Percentiles rank a stretch among this genome's conserved stretches.
phyloP scores from a whole-genome alignment of 2,329 filamentous ascomycete species.

The Aspergillus pseudoglaucus region DNA sequence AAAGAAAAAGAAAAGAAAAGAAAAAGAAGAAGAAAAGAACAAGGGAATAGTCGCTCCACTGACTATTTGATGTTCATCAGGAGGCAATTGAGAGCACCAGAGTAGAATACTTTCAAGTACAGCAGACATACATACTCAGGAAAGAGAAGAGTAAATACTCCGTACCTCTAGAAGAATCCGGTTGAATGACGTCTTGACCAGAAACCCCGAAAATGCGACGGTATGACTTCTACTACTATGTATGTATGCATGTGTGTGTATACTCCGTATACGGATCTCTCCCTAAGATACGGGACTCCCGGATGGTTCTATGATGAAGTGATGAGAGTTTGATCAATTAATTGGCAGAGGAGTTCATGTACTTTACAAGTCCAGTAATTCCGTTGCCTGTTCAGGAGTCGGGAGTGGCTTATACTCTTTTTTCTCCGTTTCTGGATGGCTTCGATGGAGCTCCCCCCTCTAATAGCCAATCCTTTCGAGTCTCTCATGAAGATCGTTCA shows the following conservation, averaged over 20 bases:
- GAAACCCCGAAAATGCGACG: conserved; percentile 11
- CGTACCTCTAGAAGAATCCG: background rate
- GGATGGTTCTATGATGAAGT: background rate
- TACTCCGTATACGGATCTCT: background rate
- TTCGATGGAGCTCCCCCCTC: conserved; percentile 8
- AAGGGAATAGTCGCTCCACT: background rate
- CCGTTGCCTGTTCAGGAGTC: conserved; percentile 8
- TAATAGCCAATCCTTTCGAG: background rate
- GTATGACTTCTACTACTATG: conserved; percentile 12
- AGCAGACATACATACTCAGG: background rate
- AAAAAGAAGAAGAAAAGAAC: background rate
- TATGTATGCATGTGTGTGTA: background rate
- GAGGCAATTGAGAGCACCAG: no score
- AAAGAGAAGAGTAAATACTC: background rate
- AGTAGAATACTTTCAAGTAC: background rate
- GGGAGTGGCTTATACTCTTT: conserved; percentile 1
- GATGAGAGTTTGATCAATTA: background rate
- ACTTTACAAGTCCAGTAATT: conserved; percentile 1
- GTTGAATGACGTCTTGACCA: background rate
- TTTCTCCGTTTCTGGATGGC: conserved; percentile 8
- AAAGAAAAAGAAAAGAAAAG: no score
- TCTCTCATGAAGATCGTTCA: no score
- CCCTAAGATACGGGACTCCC: background rate
- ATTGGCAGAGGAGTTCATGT: background rate
- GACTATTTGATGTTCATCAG: background rate